phyloP scores from a whole-genome alignment of 2,329 filamentous ascomycete species.

The Epichloe baconii region DNA sequence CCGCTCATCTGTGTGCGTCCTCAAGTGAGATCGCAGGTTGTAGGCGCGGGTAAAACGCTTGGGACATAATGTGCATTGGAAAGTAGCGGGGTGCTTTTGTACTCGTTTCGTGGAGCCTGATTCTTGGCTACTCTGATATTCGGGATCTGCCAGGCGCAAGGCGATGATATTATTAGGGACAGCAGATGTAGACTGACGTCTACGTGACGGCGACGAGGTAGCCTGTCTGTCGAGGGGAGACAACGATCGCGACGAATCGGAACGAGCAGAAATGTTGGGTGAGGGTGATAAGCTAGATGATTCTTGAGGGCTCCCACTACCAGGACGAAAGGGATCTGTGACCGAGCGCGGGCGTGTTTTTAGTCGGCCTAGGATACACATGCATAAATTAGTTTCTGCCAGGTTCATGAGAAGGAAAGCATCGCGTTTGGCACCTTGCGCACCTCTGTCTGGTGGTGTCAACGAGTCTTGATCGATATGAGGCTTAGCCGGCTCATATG shows the following conservation, averaged over 20 bases:
- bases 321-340: conserved; percentile 46
- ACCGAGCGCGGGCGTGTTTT: conserved; percentile 39
- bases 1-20: conserved; percentile 92
- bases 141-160: conserved; percentile 80
- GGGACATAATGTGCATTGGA: conserved; percentile 85
- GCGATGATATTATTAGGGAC: conserved; percentile 59
- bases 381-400: not conserved
- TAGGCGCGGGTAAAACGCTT: conserved; percentile 96
- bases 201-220: conserved; percentile 20
- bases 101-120: conserved; percentile 61
- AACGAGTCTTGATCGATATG: conserved; percentile 65
- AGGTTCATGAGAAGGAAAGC: not conserved
- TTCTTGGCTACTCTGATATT: conserved; percentile 56
- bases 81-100: conserved; percentile 95
- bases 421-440: conserved; percentile 10
- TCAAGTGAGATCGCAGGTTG: conserved; percentile 86
- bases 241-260: conserved; percentile 40
- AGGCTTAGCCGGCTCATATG: conserved; percentile 40
- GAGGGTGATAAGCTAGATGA: conserved; percentile 36
- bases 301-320: conserved; percentile 27
- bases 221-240: conserved; percentile 45
- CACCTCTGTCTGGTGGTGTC: conserved; percentile 65
- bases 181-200: conserved; percentile 50
- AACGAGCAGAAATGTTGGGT: conserved; percentile 30
- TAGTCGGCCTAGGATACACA: conserved; percentile 26